phyloP scores from a whole-genome alignment of 345 rosid species.

The Noccaea caerulescens region DNA sequence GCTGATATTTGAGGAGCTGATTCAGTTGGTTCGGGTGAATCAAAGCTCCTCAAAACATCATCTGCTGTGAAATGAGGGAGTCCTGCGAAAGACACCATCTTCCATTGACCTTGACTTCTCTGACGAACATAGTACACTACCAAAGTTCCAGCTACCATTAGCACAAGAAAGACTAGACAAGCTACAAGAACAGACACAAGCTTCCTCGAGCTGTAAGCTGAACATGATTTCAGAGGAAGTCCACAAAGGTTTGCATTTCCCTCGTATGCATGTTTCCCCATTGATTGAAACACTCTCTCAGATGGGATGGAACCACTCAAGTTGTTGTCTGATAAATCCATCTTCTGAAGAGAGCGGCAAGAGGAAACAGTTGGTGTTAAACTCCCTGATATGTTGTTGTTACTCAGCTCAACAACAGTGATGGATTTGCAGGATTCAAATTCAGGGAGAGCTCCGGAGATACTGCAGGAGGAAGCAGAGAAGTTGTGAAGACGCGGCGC shows the following conservation, averaged over 20 bases:
- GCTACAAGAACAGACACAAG: constrained; percentile 59
- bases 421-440: constrained; percentile 64
- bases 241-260: constrained; percentile 85
- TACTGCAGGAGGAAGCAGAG: constrained; percentile 72
- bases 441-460: constrained; percentile 66
- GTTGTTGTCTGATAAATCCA: constrained; percentile 68
- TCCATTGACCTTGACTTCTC: constrained; percentile 70
- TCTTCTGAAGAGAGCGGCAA: constrained; percentile 58
- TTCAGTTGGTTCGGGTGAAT: constrained; percentile 52
- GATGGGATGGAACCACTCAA: constrained; percentile 75
- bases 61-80: constrained; percentile 77
- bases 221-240: constrained; percentile 66
- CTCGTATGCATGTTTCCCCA: constrained; percentile 65
- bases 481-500: constrained; percentile 69
- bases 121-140: constrained; percentile 57
- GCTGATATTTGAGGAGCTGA: constrained; percentile 43
- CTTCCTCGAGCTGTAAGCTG: constrained; percentile 61
- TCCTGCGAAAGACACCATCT: constrained; percentile 73
- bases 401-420: constrained; percentile 65
- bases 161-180: constrained; percentile 49
- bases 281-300: constrained; percentile 53
- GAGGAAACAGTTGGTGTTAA: constrained; percentile 58
- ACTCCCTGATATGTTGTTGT: constrained; percentile 60
- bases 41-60: constrained; percentile 74
- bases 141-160: constrained; percentile 53